These are phyloP conservation scores for Heterobasidion annosum DNA, from an alignment of 1,284 basidiomycete species.

Conservation along the genomic window DNA sequence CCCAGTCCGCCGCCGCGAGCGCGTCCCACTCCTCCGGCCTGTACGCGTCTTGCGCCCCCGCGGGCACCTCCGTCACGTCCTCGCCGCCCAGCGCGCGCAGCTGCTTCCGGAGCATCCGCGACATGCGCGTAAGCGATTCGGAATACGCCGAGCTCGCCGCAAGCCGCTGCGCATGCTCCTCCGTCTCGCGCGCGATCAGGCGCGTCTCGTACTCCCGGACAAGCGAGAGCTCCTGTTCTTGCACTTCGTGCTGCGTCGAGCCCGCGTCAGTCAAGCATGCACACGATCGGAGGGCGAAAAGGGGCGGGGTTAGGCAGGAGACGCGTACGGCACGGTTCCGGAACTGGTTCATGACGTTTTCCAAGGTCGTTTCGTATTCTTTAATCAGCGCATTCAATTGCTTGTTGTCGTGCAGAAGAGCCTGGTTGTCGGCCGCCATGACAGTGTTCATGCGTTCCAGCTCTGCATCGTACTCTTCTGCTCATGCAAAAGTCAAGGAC, in stretches of 20 bases:
- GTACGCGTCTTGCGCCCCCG: slow-evolving; percentile 1
- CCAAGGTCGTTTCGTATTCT: slow-evolving; percentile 95
- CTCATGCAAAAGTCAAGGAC: not conserved
- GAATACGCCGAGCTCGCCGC: slow-evolving; percentile 57
- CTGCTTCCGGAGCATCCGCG: slow-evolving; percentile 64
- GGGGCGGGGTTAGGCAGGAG: slow-evolving; percentile 4
- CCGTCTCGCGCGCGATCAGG: slow-evolving; percentile 71
- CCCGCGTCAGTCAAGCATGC: not conserved
- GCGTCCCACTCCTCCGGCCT: slow-evolving; percentile 14
- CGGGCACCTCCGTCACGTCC: slow-evolving; percentile 16
- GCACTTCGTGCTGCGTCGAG: slow-evolving; percentile 72
- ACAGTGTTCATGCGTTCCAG: slow-evolving; percentile 84
- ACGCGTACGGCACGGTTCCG: slow-evolving; percentile 80
- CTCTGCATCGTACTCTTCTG: slow-evolving; percentile 90
- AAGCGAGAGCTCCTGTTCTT: slow-evolving; percentile 86
- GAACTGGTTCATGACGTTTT: slow-evolving; percentile 93
- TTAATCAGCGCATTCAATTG: slow-evolving; percentile 86
- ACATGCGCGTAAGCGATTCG: slow-evolving; percentile 64
- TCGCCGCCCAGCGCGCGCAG: slow-evolving; percentile 74
- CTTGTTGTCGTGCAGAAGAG: slow-evolving; percentile 90
- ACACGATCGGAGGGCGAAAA: not conserved
- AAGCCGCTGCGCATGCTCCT: slow-evolving; percentile 56
- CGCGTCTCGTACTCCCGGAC: slow-evolving; percentile 89
- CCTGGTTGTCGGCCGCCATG: slow-evolving; percentile 81
- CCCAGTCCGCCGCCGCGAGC: slow-evolving; percentile 49